Base-by-base conservation (phyloP, 2,329 filamentous ascomycete species). In the Diaporthe capsici region DNA sequence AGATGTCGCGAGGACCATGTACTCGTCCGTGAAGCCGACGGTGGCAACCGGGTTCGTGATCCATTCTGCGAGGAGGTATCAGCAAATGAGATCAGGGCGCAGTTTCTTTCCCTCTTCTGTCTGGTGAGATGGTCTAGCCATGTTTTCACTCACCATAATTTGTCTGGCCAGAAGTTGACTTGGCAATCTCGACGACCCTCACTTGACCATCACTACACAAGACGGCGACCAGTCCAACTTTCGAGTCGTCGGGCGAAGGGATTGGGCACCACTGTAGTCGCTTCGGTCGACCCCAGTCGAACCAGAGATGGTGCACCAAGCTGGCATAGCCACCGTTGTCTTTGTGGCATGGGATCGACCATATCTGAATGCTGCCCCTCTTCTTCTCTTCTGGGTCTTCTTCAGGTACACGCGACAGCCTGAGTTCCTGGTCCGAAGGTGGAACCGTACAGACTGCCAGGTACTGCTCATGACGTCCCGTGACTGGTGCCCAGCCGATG, bases 251-350 rank as follows among this genome's bases (percentile, higher is more conserved):
- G 2, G 80, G 78, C 28, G 85, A 79, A 4, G 83, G 81, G 0
- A 88, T 82, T 0, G 90, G 89, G 73, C 88, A 90, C 89, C 90
- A 92, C 76, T 85, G 85, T 42, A 91, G 81, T 44, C 87, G 85
- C 74, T 84, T 86, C 1, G 86, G 86, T 55, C 89, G 85, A 3
- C 90, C 90, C 82, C 85, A 88, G 53, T 88, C 84, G 22, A 90
- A 85, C 76, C 88, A 90, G 7, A 76, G 49, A 31, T 67, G 53
- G 44, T 77, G 73, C 20, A 67, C 55, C 42, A 77, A 55, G 15
- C 55, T 34, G 57, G 75, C 70, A 20, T 77, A 39, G 63, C 44
- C 60, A 25, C 28, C 57, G 12, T 51, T 60, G 8, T 34, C 57
- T 60, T 68, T 75, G 47, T 77, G 70, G 31, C 70, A 75, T 28